Base-by-base conservation (phyloP, 1,139 yeast genomes). In the Kodamaea sp. region DNA sequence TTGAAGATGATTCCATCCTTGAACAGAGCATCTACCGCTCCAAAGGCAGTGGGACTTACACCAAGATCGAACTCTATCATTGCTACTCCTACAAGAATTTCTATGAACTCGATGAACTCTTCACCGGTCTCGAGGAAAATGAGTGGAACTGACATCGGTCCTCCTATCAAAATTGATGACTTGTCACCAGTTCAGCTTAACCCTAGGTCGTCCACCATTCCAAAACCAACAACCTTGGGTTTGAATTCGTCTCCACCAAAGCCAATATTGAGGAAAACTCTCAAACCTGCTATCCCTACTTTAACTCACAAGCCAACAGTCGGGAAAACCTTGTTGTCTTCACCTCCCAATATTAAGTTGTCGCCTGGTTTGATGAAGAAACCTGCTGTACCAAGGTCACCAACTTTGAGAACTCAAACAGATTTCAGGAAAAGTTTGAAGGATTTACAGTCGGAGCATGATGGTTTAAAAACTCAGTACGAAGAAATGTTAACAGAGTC, bases 401-500 rank as follows among this genome's bases (percentile, higher is more conserved):
- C 31, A 7, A 12, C 22, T 10, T 10, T 22, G 10, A 18, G 23
- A 5, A 26, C 34, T 14, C 22, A 13, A 6, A 2, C 24, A 2
- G 34, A 41, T 14, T 36, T 45, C 18, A 44, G 32, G 36, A 41
- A 39, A 24, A 26, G 36, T 2, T 13, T 49, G 5, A 38, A 36
- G 9, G 42, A 41, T 1, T 39, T 48, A 21, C 37, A 45, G 29
- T 4, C 20, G 7, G 47, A 47, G 23, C 44, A 44, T 31, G 25
- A 37, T 3, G 39, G 38, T 26, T 41, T 50, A 38, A 45, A 42
- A 26, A 24, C 31, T 3, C 45, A 43, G 11, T 28, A 40, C 20
- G 27, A 26, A 22, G 31, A 38, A 14, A 23, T 34, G 5, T 26
- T 41, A 12, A 29, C 35, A 19, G 22, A 2, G 8, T 18, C 21